Conservation (phyloP, 164 flowering plant species). For the Sextonia rubra region DNA sequence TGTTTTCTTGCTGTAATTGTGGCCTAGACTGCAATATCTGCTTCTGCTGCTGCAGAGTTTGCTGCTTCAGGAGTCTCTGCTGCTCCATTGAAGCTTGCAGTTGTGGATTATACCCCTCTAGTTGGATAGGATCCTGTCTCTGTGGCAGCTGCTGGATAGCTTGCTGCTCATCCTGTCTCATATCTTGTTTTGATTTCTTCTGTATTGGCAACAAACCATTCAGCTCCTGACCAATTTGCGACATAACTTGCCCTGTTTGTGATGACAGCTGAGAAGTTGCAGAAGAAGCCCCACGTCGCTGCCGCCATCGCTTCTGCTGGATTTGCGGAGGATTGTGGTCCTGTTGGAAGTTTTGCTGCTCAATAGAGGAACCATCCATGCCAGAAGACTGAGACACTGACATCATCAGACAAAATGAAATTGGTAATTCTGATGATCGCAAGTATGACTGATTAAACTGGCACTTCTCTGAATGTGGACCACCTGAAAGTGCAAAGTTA, state of each 20-base stretch:
- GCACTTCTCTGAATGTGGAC: slow-evolving; percentile 92
- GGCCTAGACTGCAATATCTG: slow-evolving; percentile 74
- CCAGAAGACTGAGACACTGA: slow-evolving; percentile 59
- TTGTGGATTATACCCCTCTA: slow-evolving; percentile 71
- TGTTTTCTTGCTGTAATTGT: slow-evolving; percentile 39
- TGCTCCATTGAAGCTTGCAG: slow-evolving; percentile 79
- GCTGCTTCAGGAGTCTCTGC: slow-evolving; percentile 59
- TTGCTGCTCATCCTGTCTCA: slow-evolving; percentile 84
- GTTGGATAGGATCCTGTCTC: slow-evolving; percentile 67
- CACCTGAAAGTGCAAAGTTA: slow-evolving; percentile 91
- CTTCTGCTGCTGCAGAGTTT: slow-evolving; percentile 45
- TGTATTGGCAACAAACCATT: slow-evolving; percentile 54
- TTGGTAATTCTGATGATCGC: slow-evolving; percentile 82
- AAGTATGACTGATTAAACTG: slow-evolving; percentile 74
- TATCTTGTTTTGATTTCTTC: slow-evolving; percentile 77
- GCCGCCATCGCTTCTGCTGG: slow-evolving; percentile 33
- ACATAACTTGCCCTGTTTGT: slow-evolving; percentile 40
- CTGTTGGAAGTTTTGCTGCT: slow-evolving; percentile 49
- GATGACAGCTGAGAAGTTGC: slow-evolving; percentile 63
- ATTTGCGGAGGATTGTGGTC: slow-evolving; percentile 17
- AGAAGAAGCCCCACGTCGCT: slow-evolving; percentile 66
- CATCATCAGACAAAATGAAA: slow-evolving; percentile 75
- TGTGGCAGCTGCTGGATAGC: slow-evolving; percentile 74
- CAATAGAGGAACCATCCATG: slow-evolving; percentile 65
- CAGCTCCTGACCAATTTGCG: slow-evolving; percentile 60